Base-by-base conservation (phyloP, 1,284 basidiomycete species). In the Apiotrichum siamense region DNA sequence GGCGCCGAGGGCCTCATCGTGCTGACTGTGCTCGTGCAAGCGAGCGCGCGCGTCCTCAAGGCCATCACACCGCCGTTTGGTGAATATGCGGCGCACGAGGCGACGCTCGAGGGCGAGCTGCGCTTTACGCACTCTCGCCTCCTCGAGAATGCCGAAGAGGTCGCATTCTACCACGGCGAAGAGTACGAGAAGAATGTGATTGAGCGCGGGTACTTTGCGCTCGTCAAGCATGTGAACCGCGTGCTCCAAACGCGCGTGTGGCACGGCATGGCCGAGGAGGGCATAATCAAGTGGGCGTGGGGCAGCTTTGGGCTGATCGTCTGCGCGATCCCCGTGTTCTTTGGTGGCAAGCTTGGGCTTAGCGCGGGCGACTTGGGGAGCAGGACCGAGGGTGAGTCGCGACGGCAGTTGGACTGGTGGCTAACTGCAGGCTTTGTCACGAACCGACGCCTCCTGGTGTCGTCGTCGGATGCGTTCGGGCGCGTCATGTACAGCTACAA, bases 231-330 rank as follows among this genome's bases (percentile, higher is more conserved):
- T 64, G 87, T 93, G 71, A 88, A 88, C 65, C 80, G 81, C 50
- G 86, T 96, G 3, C 79, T 94, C 63, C 76, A 81, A 39, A 84
- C 87, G 54, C 80, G 87, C 26, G 88, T 94, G 78, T 89, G 86
- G 83, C 91, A 96, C 72, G 85, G 87, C 2, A 89, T 92, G 74
- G 81, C 85, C 9, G 92, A 97, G 70, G 94, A 98, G 72, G 91
- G 91, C 2, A 86, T 98, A 51, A 87, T 97, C 66, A 97, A 97
- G 74, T 94, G 93, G 93, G 70, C 93, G 15, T 97, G 94, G 94
- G 93, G 93, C 59, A 87, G 85, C 66, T 86, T 96, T 66, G 93
- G 93, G 23, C 84, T 97, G 25, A 81, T 89, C 51, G 83, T 97
- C 23, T 97, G 94, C 70, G 89, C 91, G 6, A 87, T 97, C 44